These are phyloP conservation scores for Lactifluus subvellereus DNA, from an alignment of 768 basidiomycete species.

Conservation along the genomic window DNA sequence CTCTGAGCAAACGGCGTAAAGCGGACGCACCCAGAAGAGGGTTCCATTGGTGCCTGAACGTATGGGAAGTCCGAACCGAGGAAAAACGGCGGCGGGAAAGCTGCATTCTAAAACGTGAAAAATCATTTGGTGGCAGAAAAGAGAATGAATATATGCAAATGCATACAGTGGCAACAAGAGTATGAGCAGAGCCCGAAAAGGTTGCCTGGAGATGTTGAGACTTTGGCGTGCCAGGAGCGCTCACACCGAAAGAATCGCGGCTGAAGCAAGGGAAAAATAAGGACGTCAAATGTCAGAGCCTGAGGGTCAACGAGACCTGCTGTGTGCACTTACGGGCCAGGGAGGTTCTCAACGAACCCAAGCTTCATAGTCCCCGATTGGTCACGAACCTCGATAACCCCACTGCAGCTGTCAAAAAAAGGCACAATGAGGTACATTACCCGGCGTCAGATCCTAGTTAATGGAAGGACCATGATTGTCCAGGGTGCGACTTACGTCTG, in stretches of 20 bases:
- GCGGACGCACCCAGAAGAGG: neutral
- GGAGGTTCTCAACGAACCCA: neutral
- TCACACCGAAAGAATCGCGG: neutral
- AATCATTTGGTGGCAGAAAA: neutral
- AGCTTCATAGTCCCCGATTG: neutral
- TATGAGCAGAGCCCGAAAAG: neutral
- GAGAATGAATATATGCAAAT: too few species aligned
- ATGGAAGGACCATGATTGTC: neutral
- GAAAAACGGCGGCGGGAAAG: neutral
- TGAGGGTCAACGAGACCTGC: too few species aligned
- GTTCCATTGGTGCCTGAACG: neutral
- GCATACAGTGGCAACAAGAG: constrained; percentile 1
- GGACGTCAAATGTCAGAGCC: neutral
- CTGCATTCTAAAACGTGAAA: neutral
- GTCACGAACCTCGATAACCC: constrained; percentile 4
- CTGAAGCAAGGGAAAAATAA: neutral
- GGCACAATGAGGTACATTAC: too few species aligned
- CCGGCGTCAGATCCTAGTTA: neutral
- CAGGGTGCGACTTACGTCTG: neutral
- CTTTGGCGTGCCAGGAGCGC: neutral
- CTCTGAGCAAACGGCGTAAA: neutral
- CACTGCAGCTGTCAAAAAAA: neutral
- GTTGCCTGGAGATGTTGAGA: neutral
- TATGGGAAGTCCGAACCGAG: constrained; percentile 2
- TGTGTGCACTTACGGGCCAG: neutral